Percentiles rank a stretch among this genome's conserved stretches.
These are phyloP conservation scores for Pisolithus marmoratus DNA, from an alignment of 768 basidiomycete species.

Conservation along the genomic window DNA sequence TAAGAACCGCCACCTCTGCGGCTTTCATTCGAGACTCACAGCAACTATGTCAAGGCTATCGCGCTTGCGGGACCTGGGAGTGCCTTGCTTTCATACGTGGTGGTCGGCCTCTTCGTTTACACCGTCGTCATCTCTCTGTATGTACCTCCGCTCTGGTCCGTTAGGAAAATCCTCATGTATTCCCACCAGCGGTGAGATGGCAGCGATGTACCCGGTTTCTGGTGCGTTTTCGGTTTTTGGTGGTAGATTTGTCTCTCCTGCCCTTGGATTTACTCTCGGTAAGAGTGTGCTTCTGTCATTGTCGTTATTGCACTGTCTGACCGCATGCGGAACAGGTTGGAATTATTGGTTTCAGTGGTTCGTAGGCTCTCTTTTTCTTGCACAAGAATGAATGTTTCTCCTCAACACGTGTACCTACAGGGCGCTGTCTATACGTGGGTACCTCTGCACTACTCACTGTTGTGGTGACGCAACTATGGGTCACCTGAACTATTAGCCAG, in stretches of 20 bases:
- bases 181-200: conserved; percentile 58
- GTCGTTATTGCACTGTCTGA: background rate
- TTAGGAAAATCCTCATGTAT: background rate
- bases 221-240: conserved; percentile 60
- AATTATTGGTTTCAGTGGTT: conserved; percentile 53
- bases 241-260: conserved; percentile 52
- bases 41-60: conserved; percentile 34
- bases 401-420: conserved; percentile 13
- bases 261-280: conserved; percentile 56
- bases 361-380: conserved; percentile 5
- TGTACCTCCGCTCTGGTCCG: conserved; percentile 6
- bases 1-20: background rate
- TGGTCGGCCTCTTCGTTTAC: conserved; percentile 56
- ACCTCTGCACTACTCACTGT: background rate
- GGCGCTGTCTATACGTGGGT: conserved; percentile 36
- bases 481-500: conserved; percentile 35
- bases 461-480: conserved; percentile 1
- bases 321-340: conserved; percentile 34
- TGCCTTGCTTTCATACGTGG: conserved; percentile 55
- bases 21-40: background rate
- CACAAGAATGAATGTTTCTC: conserved; percentile 1
- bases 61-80: conserved; percentile 57
- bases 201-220: conserved; percentile 56
- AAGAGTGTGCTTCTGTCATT: background rate
- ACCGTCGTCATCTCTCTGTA: conserved; percentile 56